A percentile compares a stretch with the other conserved stretches of the same genome.
These are phyloP conservation scores for Wallacemonas rigidus DNA, from an alignment of 208 protist genomes.

Conservation along the genomic window DNA sequence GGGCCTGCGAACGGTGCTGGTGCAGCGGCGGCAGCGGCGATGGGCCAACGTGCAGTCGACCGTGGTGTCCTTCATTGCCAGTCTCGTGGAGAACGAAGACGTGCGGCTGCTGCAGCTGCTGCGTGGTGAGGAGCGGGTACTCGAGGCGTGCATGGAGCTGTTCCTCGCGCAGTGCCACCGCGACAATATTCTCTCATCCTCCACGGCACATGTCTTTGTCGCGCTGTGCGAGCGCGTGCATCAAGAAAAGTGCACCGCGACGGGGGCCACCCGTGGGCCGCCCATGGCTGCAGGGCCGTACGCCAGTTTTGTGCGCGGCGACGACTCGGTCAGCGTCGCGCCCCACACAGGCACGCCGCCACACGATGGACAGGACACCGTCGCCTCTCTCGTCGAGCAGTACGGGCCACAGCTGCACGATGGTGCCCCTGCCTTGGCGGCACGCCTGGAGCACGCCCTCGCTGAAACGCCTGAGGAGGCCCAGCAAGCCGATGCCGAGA, in stretches of 20 bases:
- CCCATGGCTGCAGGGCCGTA: slow-evolving; percentile 20
- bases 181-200: slow-evolving; percentile 55
- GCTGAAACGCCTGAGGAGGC: slow-evolving; percentile 74
- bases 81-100: slow-evolving; percentile 29
- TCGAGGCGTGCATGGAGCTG: slow-evolving; percentile 44
- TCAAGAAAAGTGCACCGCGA: slow-evolving; percentile 41
- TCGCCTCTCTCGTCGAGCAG: slow-evolving; percentile 25
- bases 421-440: slow-evolving; percentile 33
- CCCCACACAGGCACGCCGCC: slow-evolving; percentile 10
- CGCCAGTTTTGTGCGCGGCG: slow-evolving; percentile 23
- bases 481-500: slow-evolving; percentile 52
- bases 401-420: slow-evolving; percentile 33
- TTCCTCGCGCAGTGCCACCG: slow-evolving; percentile 42
- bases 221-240: slow-evolving; percentile 50
- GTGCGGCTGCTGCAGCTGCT: slow-evolving; percentile 23
- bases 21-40: slow-evolving; percentile 21
- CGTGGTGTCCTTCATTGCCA: slow-evolving; percentile 41
- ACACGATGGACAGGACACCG: slow-evolving; percentile 29
- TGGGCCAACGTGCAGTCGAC: slow-evolving; percentile 62
- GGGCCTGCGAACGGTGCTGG: slow-evolving; percentile 22
- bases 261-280: slow-evolving; percentile 12
- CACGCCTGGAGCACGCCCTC: slow-evolving; percentile 38
- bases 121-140: slow-evolving; percentile 19
- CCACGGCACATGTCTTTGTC: slow-evolving; percentile 52
- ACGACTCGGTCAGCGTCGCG: slow-evolving; percentile 34